These are phyloP conservation scores for Clavispora asparagi DNA, from an alignment of 805 yeast genomes.

Conservation along the genomic window DNA sequence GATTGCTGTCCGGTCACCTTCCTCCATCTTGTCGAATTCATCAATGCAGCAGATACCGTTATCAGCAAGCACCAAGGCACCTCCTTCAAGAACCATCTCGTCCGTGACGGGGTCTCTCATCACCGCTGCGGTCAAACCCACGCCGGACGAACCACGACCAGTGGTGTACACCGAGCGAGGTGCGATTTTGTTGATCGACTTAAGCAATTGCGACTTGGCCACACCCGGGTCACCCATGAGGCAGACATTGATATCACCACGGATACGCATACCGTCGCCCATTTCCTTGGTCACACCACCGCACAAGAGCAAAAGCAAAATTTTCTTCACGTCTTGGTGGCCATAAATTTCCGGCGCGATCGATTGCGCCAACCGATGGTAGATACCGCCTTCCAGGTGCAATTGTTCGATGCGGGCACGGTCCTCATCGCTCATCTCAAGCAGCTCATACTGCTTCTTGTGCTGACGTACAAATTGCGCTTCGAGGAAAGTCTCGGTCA, in stretches of 20 bases:
- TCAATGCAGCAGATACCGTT: conserved; percentile 98
- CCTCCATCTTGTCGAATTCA: conserved; percentile 99
- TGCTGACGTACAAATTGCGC: conserved; percentile 84
- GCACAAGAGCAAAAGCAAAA: conserved; percentile 73
- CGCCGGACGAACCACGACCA: conserved; percentile 98
- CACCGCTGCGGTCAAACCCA: conserved; percentile 97
- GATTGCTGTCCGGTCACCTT: conserved; percentile 91
- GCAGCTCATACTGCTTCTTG: conserved; percentile 75
- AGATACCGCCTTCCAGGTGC: conserved; percentile 60
- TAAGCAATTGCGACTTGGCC: conserved; percentile 93
- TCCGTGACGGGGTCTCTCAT: conserved; percentile 99
- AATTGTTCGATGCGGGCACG: conserved; percentile 52
- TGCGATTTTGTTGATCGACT: conserved; percentile 85
- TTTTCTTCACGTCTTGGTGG: conserved; percentile 88
- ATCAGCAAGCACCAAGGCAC: conserved; percentile 94
- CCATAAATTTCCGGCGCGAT: conserved; percentile 98
- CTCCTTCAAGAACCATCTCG: conserved; percentile 97
- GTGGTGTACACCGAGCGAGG: conserved; percentile 97
- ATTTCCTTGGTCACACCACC: conserved; percentile 95
- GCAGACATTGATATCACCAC: conserved; percentile 95
- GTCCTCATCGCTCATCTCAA: conserved; percentile 53
- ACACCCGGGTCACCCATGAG: conserved; percentile 99
- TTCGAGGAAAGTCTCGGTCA: conserved; percentile 90
- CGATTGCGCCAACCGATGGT: conserved; percentile 74
- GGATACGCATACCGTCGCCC: conserved; percentile 94